phyloP scores from a whole-genome alignment of 2,329 filamentous ascomycete species.

The Cadophora gregata region DNA sequence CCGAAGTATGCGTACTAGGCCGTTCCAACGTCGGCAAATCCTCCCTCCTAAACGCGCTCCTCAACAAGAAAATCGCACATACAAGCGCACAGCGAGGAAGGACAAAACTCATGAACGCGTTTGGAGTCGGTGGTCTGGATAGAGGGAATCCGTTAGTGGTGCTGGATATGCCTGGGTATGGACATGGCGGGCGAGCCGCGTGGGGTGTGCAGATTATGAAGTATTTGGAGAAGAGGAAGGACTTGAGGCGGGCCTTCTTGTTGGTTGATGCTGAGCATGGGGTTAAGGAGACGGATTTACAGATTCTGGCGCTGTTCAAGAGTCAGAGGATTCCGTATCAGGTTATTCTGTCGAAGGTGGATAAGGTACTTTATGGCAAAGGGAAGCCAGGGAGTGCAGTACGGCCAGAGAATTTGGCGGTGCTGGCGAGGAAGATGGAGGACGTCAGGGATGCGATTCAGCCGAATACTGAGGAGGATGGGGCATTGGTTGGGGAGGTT shows the following conservation, averaged over 20 bases:
- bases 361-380: conserved; percentile 53
- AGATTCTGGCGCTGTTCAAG: conserved; percentile 62
- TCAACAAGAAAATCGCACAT: conserved; percentile 56
- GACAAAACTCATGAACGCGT: conserved; percentile 71
- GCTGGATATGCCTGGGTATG: conserved; percentile 76
- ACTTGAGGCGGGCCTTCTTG: conserved; percentile 65
- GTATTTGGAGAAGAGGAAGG: conserved; percentile 64
- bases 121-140: conserved; percentile 57
- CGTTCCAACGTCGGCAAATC: conserved; percentile 75
- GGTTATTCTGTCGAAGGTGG: conserved; percentile 70
- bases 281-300: conserved; percentile 63
- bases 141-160: conserved; percentile 54
- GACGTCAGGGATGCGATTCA: conserved; percentile 50
- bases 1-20: conserved; percentile 62
- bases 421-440: conserved; percentile 49
- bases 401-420: conserved; percentile 44
- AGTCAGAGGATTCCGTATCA: conserved; percentile 65
- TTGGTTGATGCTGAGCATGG: conserved; percentile 69
- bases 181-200: conserved; percentile 62
- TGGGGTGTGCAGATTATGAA: conserved; percentile 74
- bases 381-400: conserved; percentile 42
- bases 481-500: conserved; percentile 61
- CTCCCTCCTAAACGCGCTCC: conserved; percentile 68
- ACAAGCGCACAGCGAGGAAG: conserved; percentile 65
- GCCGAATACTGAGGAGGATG: conserved; percentile 47